Percentiles rank a stretch among this genome's conserved stretches.
These are phyloP conservation scores for Aspergillus niger DNA, from an alignment of 2,329 filamentous ascomycete genomes.

Conservation along the genomic window DNA sequence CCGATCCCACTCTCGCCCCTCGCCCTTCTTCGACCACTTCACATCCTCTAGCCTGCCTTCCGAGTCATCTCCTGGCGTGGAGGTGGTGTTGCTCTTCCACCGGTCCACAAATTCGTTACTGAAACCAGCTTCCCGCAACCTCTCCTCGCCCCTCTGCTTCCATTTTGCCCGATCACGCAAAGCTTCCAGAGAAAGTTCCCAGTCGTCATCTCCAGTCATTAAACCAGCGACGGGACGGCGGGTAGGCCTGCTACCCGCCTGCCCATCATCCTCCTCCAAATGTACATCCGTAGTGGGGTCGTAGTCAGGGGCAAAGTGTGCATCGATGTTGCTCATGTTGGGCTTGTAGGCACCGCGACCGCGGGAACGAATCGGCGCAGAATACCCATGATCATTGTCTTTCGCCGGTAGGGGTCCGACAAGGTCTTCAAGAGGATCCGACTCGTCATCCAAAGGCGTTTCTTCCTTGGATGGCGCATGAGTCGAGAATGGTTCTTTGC, in stretches of 20 bases:
- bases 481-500: slow-evolving; percentile 3
- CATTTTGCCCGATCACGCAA: slow-evolving; percentile 78
- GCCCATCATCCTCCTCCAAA: slow-evolving; percentile 54
- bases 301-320: slow-evolving; percentile 71
- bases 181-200: slow-evolving; percentile 78
- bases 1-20: slow-evolving; percentile 67
- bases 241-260: slow-evolving; percentile 56
- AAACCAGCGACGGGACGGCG: slow-evolving; percentile 43
- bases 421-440: slow-evolving; percentile 73
- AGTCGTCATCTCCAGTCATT: slow-evolving; percentile 63
- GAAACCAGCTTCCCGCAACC: slow-evolving; percentile 77
- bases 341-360: slow-evolving; percentile 68
- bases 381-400: slow-evolving; percentile 38
- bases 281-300: slow-evolving; percentile 54
- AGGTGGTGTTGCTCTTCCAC: slow-evolving; percentile 66
- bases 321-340: slow-evolving; percentile 70
- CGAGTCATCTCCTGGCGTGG: slow-evolving; percentile 45
- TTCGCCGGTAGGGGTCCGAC: slow-evolving; percentile 70
- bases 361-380: slow-evolving; percentile 55
- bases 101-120: slow-evolving; percentile 71
- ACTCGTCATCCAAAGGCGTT: slow-evolving; percentile 43
- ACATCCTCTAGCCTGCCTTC: slow-evolving; percentile 70
- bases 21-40: slow-evolving; percentile 70
- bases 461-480: background rate
- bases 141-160: slow-evolving; percentile 72